Percentiles rank a stretch among this genome's conserved stretches.
Conservation (phyloP, 2,329 filamentous ascomycete species). For the Fusarium sp. region DNA sequence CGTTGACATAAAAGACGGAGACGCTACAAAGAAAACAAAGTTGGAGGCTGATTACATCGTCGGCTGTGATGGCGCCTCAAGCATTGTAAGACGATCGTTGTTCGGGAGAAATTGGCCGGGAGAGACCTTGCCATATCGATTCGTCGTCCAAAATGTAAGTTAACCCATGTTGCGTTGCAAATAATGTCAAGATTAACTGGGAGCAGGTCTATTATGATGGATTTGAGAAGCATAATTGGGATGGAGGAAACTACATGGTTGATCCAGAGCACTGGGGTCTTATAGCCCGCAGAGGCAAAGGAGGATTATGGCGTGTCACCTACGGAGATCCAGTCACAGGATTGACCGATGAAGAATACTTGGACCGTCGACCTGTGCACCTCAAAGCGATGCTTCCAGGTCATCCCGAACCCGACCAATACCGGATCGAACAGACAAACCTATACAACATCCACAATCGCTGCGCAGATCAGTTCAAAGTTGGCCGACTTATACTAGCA, state of each 20-base stretch:
- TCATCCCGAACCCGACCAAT: background rate
- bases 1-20: background rate
- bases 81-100: background rate
- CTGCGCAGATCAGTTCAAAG: background rate
- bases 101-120: slow-evolving; percentile 8
- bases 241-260: slow-evolving; percentile 6
- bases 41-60: slow-evolving; percentile 5
- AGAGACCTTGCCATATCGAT: background rate
- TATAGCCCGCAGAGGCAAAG: background rate
- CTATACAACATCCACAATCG: slow-evolving; percentile 15
- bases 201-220: slow-evolving; percentile 5
- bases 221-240: slow-evolving; percentile 2
- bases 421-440: background rate
- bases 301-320: slow-evolving; percentile 2
- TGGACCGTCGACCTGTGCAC: background rate
- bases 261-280: slow-evolving; percentile 7
- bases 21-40: rapidly evolving
- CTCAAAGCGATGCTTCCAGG: slow-evolving; percentile 11
- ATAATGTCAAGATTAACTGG: rapidly evolving
- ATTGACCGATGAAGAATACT: slow-evolving; percentile 2
- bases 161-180: rapidly evolving
- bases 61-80: slow-evolving; percentile 9
- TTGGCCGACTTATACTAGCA: background rate
- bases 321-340: slow-evolving; percentile 4
- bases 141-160: slow-evolving; percentile 7